Base-by-base conservation (phyloP, 2,329 filamentous ascomycete genomes). In the Penicillium sclerotigenum region DNA sequence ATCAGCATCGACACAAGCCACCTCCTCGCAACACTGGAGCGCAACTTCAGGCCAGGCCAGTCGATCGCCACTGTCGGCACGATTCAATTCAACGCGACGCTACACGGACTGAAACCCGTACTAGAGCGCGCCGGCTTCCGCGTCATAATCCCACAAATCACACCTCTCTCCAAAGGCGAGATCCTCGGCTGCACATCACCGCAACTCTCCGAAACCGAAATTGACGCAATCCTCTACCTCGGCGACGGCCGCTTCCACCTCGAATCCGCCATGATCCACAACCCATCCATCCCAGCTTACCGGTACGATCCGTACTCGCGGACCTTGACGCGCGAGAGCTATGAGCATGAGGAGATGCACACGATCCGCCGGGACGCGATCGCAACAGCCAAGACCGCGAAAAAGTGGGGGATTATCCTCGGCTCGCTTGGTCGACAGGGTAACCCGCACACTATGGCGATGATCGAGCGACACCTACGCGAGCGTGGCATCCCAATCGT, bases 201-300 rank as follows among this genome's bases (percentile, higher is more conserved):
- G 0, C 82, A 83, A 22, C 79, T 93, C n/a, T 67, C 79, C 14
- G 70, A 77, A n/a, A 67, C 76, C 37, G 77, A 80, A 36, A 84
- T 92, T 22, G 90, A 96, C 69, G 75, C 91, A 60, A 87, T 97
- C 43, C 79, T 97, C 1, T 97, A 97, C 71, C 84, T 97, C 14
- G 92, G 92, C 45, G 92, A 97, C 69, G 92, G 92, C 13, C 85
- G 92, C 57, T 97, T 97, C 79, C 94, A 99, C 72, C 87, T 99
- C 41, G 94, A 99, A 75, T 95, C 90, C 68, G 93, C 95, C 68
- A 99, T 99, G 93, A 99, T 99, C 63, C 94, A 97, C 71, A 99
- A 99, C 75, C 94, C 95, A 0, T 77, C 80, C 5, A 84, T 97
- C 34, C 90, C 93, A 0, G 93, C 95, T 2, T 99, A 97, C 76